phyloP scores from a whole-genome alignment of 805 yeast species.

The Candida railenensis region DNA sequence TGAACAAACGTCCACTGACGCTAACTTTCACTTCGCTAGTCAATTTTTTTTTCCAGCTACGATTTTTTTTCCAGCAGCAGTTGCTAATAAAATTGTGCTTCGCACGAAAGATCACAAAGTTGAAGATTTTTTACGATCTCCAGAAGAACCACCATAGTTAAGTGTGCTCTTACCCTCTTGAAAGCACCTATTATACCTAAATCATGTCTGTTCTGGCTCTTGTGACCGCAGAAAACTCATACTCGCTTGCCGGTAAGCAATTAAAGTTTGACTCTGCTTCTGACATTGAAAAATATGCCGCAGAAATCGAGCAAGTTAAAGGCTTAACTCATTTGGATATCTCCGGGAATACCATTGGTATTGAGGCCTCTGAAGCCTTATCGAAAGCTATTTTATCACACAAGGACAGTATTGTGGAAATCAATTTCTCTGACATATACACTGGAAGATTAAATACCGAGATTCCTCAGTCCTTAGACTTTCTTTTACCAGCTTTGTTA shows the following conservation, averaged over 20 bases:
- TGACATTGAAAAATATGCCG: constrained; percentile 71
- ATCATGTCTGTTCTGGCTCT: not conserved
- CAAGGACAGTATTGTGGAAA: constrained; percentile 54
- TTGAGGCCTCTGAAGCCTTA: constrained; percentile 76
- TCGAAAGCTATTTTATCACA: constrained; percentile 53
- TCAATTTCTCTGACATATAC: constrained; percentile 87
- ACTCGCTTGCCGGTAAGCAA: constrained; percentile 71
- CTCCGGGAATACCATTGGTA: constrained; percentile 93
- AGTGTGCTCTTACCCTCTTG: too few relatives aligned
- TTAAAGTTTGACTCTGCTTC: constrained; percentile 68
- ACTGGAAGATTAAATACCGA: constrained; percentile 95
- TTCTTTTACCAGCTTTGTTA: constrained; percentile 71
- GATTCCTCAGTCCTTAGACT: constrained; percentile 79
- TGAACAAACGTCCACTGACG: not conserved
- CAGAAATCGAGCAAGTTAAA: constrained; percentile 45
- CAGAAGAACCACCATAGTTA: too few relatives aligned
- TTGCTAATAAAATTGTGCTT: too few relatives aligned
- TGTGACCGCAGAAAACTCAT: constrained; percentile 21
- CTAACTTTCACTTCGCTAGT: not conserved
- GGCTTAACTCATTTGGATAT: constrained; percentile 63
- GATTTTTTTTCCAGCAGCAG: too few relatives aligned
- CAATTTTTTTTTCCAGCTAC: not conserved
- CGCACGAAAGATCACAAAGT: too few relatives aligned
- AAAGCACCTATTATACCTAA: too few relatives aligned
- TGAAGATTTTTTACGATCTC: too few relatives aligned